phyloP scores from a whole-genome alignment of 495 filamentous ascomycete species.

The Glarea lozoyensis region DNA sequence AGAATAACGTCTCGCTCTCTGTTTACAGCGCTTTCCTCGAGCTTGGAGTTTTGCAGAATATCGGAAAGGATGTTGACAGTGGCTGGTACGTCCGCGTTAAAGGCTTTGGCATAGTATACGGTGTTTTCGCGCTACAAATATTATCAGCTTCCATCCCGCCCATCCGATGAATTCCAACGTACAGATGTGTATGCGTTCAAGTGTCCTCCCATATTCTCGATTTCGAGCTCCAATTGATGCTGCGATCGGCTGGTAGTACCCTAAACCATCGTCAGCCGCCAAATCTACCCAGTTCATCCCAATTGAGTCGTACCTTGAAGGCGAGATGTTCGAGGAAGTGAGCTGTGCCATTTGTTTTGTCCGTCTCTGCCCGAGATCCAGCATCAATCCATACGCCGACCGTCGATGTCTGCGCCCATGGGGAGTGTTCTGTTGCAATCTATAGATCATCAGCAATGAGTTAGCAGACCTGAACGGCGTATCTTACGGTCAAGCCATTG shows the following conservation, averaged over 20 bases:
- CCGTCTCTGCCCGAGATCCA: constrained; percentile 95
- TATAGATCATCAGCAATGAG: constrained; percentile 28
- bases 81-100: constrained; percentile 93
- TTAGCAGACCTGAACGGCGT: constrained; percentile 1
- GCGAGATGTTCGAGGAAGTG: constrained; percentile 99
- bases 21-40: constrained; percentile 87
- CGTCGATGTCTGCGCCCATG: constrained; percentile 96
- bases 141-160: constrained; percentile 9
- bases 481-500: constrained; percentile 90
- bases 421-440: constrained; percentile 97
- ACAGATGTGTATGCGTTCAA: constrained; percentile 99
- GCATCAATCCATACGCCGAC: constrained; percentile 99
- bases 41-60: constrained; percentile 98
- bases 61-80: constrained; percentile 97
- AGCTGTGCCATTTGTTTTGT: constrained; percentile 96
- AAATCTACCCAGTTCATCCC: not conserved
- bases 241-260: constrained; percentile 89
- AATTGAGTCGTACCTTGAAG: constrained; percentile 70
- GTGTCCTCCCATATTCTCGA: constrained; percentile 99
- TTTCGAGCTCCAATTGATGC: constrained; percentile 95
- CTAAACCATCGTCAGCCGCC: constrained; percentile 28
- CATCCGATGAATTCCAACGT: constrained; percentile 30
- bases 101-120: constrained; percentile 98
- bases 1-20: constrained; percentile 97
- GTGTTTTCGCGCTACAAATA: constrained; percentile 82